Conservation (phyloP, 495 filamentous ascomycete genomes). For the Talaromyces adpressus region DNA sequence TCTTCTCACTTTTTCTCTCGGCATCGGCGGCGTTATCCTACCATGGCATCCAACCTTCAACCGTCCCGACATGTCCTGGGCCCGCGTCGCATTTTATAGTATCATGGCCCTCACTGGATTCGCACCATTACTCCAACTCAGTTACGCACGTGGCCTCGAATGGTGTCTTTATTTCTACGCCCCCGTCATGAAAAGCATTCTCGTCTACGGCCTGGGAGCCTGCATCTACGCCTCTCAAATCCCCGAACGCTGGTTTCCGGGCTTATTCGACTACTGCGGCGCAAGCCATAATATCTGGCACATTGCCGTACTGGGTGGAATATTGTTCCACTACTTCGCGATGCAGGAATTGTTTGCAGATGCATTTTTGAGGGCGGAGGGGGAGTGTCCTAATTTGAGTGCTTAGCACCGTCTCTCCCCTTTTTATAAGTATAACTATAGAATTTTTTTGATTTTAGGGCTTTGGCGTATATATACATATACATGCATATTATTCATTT, state of each 20-base stretch:
- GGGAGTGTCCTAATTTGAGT: slow-evolving; percentile 39
- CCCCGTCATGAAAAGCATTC: slow-evolving; percentile 74
- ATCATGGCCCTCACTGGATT: slow-evolving; percentile 86
- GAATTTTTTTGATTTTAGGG: background rate
- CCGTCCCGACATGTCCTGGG: slow-evolving; percentile 83
- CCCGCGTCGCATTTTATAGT: slow-evolving; percentile 86
- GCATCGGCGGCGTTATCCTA: slow-evolving; percentile 81
- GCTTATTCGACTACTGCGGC: slow-evolving; percentile 89
- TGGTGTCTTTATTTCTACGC: slow-evolving; percentile 84
- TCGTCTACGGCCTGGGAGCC: slow-evolving; percentile 82
- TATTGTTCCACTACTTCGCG: slow-evolving; percentile 89
- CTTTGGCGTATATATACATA: background rate
- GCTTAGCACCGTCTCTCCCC: background rate
- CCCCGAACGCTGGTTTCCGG: slow-evolving; percentile 88
- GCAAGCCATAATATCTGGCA: slow-evolving; percentile 98
- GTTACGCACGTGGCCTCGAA: slow-evolving; percentile 60
- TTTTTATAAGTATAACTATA: background rate
- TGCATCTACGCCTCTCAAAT: slow-evolving; percentile 87
- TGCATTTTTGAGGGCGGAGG: slow-evolving; percentile 68
- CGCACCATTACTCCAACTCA: slow-evolving; percentile 78
- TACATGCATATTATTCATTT: slow-evolving; percentile 1
- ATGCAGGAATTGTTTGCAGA: slow-evolving; percentile 91
- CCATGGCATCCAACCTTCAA: slow-evolving; percentile 98
- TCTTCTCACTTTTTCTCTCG: slow-evolving; percentile 68
- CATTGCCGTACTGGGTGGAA: slow-evolving; percentile 89